Evolutionary conservation across 345 rosid genomes (phyloP), one percentile per base, ranked within the genome.

Genomic region (Lepidium didymum): DNA sequence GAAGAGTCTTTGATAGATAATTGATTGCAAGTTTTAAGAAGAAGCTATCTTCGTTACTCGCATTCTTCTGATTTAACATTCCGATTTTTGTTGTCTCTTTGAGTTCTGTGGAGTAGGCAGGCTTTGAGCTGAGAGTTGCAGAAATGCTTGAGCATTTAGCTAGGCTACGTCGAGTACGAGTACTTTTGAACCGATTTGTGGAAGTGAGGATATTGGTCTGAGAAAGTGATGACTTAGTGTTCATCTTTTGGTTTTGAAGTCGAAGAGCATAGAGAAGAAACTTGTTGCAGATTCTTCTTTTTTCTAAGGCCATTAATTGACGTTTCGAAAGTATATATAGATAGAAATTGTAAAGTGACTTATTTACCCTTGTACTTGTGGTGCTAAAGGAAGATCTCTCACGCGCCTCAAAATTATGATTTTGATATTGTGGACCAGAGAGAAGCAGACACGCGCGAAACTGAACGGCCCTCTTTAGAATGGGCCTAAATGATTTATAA

Each of bases 1-100:
- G 94, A 44, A 90, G 83, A 34, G 70, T 72, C 25, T 59, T 76
- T 4, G 94, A 80, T 12, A 90, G 82, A 78, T 82, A 76, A 59
- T 80, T 70, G 21, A 85, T 77, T 16, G 94, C 96, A 34, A 82
- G 57, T 37, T 23, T 77, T 16, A 83, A 86, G 9, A 87, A 75
- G 81, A 87, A 83, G 68, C 46, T 76, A 60, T 90, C 96, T 25
- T 72, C 70, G 31, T 81, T 78, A 56, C 52, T 80, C 3, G 63
- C 77, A 23, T 69, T 75, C 62, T 74, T 80, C 16, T 52, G 27
- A 34, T 64, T 57, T 4, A 23, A 47, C 40, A 29, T 23, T 8
- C 58, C 61, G 16, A 44, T 23, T 50, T 50, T 38, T 63, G 64
- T 1, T 37, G 50, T 64, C 23, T 61, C 76, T 27, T 79, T 47